These are phyloP conservation scores for Colletotrichum gloeosporioides DNA, from an alignment of 2,329 filamentous ascomycete genomes.

Conservation along the genomic window DNA sequence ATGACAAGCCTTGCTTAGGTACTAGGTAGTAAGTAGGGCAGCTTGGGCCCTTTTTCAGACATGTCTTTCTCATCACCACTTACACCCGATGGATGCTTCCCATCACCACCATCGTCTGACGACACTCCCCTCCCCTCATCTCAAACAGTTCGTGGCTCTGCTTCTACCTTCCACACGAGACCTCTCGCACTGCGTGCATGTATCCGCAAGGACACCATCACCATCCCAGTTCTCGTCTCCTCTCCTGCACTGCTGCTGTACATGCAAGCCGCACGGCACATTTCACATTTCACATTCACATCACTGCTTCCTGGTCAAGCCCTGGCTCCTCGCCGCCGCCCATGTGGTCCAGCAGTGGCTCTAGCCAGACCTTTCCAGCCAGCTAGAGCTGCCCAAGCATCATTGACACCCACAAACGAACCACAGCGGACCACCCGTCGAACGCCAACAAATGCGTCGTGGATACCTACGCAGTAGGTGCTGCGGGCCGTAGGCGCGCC, in stretches of 20 bases:
- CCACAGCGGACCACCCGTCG: not conserved
- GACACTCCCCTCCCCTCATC: not conserved
- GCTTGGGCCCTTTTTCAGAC: not conserved
- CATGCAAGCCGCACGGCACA: not conserved
- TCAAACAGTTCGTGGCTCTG: not conserved
- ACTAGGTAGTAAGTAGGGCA: not conserved
- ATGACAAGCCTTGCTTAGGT: not conserved
- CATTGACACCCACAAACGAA: not conserved
- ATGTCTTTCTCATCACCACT: not conserved
- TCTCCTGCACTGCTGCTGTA: not conserved
- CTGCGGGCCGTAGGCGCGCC: slow-evolving; percentile 8
- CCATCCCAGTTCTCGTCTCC: not conserved
- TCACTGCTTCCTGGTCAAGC: not conserved
- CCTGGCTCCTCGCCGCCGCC: not conserved
- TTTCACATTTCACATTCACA: not conserved
- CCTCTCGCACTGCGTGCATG: not conserved
- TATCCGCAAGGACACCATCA: not conserved
- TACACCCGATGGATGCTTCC: not conserved
- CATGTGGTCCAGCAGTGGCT: not conserved
- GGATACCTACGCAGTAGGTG: not conserved
- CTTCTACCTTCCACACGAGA: not conserved
- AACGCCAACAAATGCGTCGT: not conserved
- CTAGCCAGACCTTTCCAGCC: slow-evolving; percentile 8
- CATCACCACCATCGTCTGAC: not conserved
- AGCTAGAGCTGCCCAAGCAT: slow-evolving; percentile 1